Percentiles rank a stretch among this genome's conserved stretches.
Evolutionary conservation across 441 rosid genomes (phyloP).

Genomic region (Bruguiera hainesii): DNA sequence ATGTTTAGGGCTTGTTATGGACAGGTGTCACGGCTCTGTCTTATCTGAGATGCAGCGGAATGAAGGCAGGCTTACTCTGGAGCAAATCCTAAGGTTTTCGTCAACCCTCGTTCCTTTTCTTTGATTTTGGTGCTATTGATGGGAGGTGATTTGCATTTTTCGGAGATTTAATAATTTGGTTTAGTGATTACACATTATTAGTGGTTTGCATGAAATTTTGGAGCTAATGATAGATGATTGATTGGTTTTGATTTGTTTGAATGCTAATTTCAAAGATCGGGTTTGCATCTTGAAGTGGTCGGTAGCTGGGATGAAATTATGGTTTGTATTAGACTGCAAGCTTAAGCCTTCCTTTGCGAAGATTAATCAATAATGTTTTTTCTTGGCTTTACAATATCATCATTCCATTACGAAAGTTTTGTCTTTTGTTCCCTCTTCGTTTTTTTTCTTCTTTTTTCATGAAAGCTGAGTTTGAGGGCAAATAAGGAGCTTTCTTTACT

Average conservation of each 20-base stretch:
- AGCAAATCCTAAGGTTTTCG: conserved; percentile 82
- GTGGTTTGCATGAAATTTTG: not conserved
- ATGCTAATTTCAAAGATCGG: not conserved
- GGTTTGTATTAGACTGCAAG: too few relatives aligned
- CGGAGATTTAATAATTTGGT: not conserved
- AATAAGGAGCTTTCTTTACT: too few relatives aligned
- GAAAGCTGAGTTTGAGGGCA: too few relatives aligned
- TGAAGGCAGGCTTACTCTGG: conserved; percentile 92
- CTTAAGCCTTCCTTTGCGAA: too few relatives aligned
- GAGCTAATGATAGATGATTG: not conserved
- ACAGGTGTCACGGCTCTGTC: conserved; percentile 80
- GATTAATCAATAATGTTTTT: too few relatives aligned
- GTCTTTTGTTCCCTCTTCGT: too few relatives aligned
- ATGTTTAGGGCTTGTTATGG: conserved; percentile 72
- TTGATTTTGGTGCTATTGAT: not conserved
- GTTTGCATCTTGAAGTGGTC: not conserved
- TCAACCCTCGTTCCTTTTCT: not conserved
- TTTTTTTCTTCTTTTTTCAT: too few relatives aligned
- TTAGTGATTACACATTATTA: not conserved
- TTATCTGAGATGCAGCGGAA: conserved; percentile 87
- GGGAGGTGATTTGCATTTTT: not conserved
- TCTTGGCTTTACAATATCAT: too few relatives aligned
- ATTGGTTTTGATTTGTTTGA: not conserved
- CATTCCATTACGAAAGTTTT: too few relatives aligned
- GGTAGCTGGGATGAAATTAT: too few relatives aligned